Evolutionary conservation across 2,329 filamentous ascomycete genomes (phyloP), one percentile per base, ranked within the genome.

Genomic region (Monilinia fructicola): DNA sequence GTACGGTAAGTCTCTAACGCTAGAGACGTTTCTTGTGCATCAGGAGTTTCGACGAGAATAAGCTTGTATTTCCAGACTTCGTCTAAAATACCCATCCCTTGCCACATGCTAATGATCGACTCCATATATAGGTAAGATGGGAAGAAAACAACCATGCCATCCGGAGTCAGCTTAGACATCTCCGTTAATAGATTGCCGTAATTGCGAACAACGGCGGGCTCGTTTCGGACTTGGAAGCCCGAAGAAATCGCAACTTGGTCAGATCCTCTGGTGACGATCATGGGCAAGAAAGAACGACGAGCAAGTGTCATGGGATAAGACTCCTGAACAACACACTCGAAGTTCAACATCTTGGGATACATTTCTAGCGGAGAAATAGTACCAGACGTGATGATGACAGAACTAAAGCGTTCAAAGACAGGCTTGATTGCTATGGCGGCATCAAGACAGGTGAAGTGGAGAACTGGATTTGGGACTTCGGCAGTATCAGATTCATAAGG

Each of bases 41-140:
- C 95, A 0, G 95, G 95, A 0, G 96, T 99, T 81, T 99, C 95
- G 68, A 99, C 95, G 10, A 99, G 84, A 71, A 99, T 97, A 71
- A 99, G 85, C 78, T 99, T 99, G 82, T 97, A 97, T 78, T 97
- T 97, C 95, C 95, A 99, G 42, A 99, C 93, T 76, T 95, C 91
- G 78, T 99, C 95, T 46, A 99, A 82, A 70, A 98, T 97, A 35
- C 93, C 93, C 93, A 98, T 98, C 65, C 92, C 93, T 78, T 99
- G 95, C 95, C 95, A 99, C 88, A 97, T 97, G 77, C 90, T 94
- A 77, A 99, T 97, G 77, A 98, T 98, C 63, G 90, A 95, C 77
- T 99, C 95, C 95, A 99, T 98, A 80, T 99, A 99, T 1, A 99
- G 85, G 74, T 99, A 99, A 0, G 93, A 97, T 0, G 95, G 96